Base-by-base conservation (phyloP, 1,139 yeast genomes). In the Hansenula anomala region DNA sequence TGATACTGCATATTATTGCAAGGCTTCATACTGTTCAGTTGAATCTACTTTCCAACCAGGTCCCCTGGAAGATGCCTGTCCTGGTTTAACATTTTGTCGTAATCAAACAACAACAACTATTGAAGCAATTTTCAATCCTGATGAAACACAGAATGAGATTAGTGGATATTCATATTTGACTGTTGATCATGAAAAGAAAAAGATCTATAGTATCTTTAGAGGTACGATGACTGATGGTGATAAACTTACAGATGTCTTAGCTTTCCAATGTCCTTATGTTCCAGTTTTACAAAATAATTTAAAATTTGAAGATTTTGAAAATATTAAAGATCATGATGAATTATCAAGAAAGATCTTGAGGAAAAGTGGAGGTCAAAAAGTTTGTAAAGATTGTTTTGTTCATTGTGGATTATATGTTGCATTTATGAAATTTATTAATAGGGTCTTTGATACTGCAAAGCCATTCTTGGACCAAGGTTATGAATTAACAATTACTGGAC, bases 151-250 rank as follows among this genome's bases (percentile, higher is more conserved):
- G 10, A 52, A 62, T 44, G 67, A 68, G 10, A 71, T 70, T 30
- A 66, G 75, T 9, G 81, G 55, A 6, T 33, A 47, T 14, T 46
- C 47, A 3, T 67, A 58, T 45, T 60, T 71, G 36, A 78, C 73
- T 1, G 49, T 68, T 7, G 78, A 78, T 49, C 54, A 60, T 15
- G 35, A 42, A 2, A 38, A 55, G 15, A 51, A 64, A 39, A 55
- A 64, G 45, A 58, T 80, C 24, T 41, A 70, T 40, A 50, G 75
- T 44, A 65, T 60, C 27, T 75, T 78, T 44, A 67, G 85, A 56
- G 87, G 88, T 3, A 75, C 85, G 0, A 64, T 77, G 1, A 68
- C 80, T 9, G 56, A 64, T 10, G 65, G 71, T 33, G 90, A 81
- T 50, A 73, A 84, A 78, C 45, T 67, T 15, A 67, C 75, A 30